These are phyloP conservation scores for Dactylis glomerata DNA, from an alignment of 176 grass and related monocot genomes.

Conservation along the genomic window DNA sequence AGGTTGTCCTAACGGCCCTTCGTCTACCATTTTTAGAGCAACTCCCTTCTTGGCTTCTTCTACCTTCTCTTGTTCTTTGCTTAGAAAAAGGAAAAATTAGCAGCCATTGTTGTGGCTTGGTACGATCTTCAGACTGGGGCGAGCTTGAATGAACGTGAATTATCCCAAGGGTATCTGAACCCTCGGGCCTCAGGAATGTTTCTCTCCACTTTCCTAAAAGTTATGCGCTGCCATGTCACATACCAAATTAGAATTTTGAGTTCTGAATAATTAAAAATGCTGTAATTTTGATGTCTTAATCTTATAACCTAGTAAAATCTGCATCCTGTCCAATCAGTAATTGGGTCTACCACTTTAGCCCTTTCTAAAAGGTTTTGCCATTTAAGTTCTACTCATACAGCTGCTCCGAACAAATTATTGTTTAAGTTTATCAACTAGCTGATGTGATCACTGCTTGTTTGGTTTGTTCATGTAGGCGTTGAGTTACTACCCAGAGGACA, in stretches of 20 bases:
- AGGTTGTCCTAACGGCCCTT: background rate
- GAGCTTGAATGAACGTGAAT: background rate
- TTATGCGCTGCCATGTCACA: background rate
- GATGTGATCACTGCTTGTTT: background rate
- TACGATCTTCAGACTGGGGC: background rate
- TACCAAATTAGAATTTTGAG: background rate
- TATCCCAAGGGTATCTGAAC: background rate
- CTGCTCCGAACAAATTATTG: background rate
- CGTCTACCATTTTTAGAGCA: background rate
- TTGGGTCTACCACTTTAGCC: background rate
- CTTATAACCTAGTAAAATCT: background rate
- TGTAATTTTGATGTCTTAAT: background rate
- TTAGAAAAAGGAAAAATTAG: background rate
- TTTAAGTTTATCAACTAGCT: background rate
- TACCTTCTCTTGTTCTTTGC: background rate
- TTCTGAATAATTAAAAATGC: background rate
- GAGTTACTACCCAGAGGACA: background rate
- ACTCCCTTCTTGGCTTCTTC: no score
- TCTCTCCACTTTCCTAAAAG: background rate
- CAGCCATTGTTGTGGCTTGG: background rate
- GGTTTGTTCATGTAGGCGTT: conserved; percentile 18
- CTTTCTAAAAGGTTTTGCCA: background rate
- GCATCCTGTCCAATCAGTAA: background rate
- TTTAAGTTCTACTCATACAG: background rate
- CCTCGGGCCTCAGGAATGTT: background rate